Evolutionary conservation across 768 basidiomycete genomes (phyloP).

Genomic region (Agaricus sinodeliciosus): DNA sequence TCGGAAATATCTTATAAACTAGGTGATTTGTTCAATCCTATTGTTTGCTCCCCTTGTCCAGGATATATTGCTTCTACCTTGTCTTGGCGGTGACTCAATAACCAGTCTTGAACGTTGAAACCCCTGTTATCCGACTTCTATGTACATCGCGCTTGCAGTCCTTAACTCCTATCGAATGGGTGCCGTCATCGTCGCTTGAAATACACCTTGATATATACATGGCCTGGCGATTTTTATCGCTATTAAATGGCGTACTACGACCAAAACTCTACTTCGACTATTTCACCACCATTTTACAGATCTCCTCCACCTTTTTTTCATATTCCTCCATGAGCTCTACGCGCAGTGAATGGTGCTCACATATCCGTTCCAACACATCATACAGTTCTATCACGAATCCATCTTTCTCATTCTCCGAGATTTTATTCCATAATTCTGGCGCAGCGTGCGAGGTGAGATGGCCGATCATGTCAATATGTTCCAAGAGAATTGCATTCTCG

Average conservation of each 20-base stretch:
- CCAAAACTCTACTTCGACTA: neutral
- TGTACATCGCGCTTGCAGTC: no score
- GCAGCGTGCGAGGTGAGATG: constrained; percentile 1
- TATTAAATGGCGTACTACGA: neutral
- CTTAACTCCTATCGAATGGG: no score
- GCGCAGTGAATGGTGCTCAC: constrained; percentile 3
- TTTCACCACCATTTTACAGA: neutral
- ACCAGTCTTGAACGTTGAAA: no score
- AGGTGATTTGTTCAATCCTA: no score
- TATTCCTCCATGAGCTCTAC: constrained; percentile 5
- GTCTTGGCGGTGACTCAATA: no score
- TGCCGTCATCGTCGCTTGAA: no score
- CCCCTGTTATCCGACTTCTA: no score
- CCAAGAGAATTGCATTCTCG: constrained; percentile 1
- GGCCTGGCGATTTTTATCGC: neutral
- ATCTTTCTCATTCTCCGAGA: neutral
- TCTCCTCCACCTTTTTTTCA: constrained; percentile 3
- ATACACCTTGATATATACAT: no score
- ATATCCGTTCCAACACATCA: constrained; percentile 1
- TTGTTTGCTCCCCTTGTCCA: no score
- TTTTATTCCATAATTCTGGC: neutral
- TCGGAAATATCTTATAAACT: no score
- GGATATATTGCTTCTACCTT: no score
- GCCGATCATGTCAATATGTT: constrained; percentile 5
- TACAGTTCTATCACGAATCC: neutral